Conservation (phyloP, 1,284 basidiomycete species). For the Boletellus deceptivus region DNA sequence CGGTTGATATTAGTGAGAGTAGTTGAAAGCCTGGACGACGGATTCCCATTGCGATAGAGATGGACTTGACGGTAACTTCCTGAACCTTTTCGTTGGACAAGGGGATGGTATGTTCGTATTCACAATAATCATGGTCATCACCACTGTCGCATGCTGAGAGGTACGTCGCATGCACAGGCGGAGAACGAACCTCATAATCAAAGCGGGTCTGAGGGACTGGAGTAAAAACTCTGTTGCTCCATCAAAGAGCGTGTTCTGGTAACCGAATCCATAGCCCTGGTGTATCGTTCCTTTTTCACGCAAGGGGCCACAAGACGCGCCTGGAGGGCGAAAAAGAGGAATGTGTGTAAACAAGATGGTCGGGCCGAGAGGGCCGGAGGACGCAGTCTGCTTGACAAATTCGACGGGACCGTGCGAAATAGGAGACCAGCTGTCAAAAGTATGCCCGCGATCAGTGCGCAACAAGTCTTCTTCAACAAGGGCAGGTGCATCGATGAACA, state of each 20-base stretch:
- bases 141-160: conserved; percentile 48
- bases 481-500: conserved; percentile 69
- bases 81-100: conserved; percentile 38
- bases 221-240: conserved; percentile 72
- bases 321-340: conserved; percentile 72
- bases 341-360: conserved; percentile 80
- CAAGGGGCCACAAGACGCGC: conserved; percentile 69
- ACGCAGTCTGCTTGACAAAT: conserved; percentile 62
- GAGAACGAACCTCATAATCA: conserved; percentile 66
- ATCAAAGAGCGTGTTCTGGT: conserved; percentile 77
- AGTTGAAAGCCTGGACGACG: conserved; percentile 82
- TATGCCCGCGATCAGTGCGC: conserved; percentile 50
- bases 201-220: conserved; percentile 57
- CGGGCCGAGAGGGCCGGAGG: conserved; percentile 41
- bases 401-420: conserved; percentile 63
- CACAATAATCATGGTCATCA: conserved; percentile 89
- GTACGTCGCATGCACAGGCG: not conserved
- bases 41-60: conserved; percentile 80
- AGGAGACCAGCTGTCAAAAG: conserved; percentile 61
- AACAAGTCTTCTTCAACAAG: conserved; percentile 76
- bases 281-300: conserved; percentile 72
- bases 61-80: conserved; percentile 81
- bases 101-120: conserved; percentile 55
- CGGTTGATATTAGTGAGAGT: conserved; percentile 63
- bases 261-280: conserved; percentile 76